These are phyloP conservation scores for Wickerhamomyces sp. DNA, from an alignment of 1,139 yeast genomes.

Conservation along the genomic window DNA sequence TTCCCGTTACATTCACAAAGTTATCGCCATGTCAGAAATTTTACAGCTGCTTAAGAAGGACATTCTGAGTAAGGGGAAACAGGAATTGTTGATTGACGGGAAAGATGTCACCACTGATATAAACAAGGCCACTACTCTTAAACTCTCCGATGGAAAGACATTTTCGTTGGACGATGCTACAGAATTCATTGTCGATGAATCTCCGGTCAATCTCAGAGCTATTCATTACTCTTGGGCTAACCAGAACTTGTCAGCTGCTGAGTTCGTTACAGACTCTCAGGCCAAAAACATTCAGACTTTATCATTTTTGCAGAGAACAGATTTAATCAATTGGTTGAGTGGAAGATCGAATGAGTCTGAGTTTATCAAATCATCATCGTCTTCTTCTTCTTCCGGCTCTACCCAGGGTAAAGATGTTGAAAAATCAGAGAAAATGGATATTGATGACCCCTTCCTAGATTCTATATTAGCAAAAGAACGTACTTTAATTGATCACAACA, in stretches of 20 bases:
- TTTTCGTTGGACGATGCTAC: constrained; percentile 43
- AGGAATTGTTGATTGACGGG: constrained; percentile 17
- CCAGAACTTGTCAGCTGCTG: constrained; percentile 73
- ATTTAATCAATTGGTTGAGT: constrained; percentile 72
- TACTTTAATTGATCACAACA: constrained; percentile 70
- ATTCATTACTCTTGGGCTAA: constrained; percentile 79
- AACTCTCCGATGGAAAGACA: constrained; percentile 13
- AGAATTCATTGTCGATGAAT: constrained; percentile 51
- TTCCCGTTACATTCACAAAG: too few relatives aligned
- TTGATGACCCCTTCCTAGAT: constrained; percentile 51
- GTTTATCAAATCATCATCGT: constrained; percentile 32
- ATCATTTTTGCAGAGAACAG: constrained; percentile 82
- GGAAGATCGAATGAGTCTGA: constrained; percentile 60
- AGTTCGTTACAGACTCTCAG: constrained; percentile 72
- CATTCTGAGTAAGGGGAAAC: constrained; percentile 8
- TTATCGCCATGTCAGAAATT: constrained; percentile 19
- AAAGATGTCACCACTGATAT: constrained; percentile 27
- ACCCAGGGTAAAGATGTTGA: constrained; percentile 1
- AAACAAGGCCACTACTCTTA: constrained; percentile 22
- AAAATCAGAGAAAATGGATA: constrained; percentile 6
- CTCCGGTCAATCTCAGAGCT: constrained; percentile 49
- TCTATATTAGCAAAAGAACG: constrained; percentile 58
- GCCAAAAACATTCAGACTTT: constrained; percentile 62
- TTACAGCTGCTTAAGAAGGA: background rate
- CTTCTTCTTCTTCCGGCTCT: constrained; percentile 9